phyloP scores from a whole-genome alignment of 441 rosid species.

The Gossypium gossypioides region DNA sequence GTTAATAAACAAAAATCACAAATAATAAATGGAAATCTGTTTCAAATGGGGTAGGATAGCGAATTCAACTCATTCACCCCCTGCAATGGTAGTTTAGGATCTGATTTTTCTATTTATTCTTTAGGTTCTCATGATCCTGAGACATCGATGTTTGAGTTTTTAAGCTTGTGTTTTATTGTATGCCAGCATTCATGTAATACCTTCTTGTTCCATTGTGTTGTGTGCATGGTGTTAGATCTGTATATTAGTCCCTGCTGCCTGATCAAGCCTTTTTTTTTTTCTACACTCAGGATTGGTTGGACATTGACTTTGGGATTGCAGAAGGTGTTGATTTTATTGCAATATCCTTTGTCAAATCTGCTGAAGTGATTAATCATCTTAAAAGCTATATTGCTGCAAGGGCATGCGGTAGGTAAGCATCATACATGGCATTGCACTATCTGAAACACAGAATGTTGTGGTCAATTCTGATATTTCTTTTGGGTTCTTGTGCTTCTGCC shows the following conservation, averaged over 20 bases:
- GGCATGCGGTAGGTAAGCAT: conserved; percentile 53
- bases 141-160: background rate
- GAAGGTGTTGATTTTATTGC: conserved; percentile 96
- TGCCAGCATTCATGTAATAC: background rate
- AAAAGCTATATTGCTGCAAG: conserved; percentile 92
- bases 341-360: conserved; percentile 92
- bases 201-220: background rate
- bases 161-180: background rate
- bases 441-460: background rate
- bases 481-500: background rate
- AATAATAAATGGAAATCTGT: background rate
- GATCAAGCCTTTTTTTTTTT: conserved; percentile 12
- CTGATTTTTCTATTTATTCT: background rate
- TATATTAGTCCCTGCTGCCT: conserved; percentile 1
- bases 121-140: background rate
- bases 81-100: background rate
- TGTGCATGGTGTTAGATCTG: background rate
- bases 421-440: background rate
- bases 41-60: background rate
- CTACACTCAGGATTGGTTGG: conserved; percentile 78
- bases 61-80: background rate
- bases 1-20: background rate
- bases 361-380: conserved; percentile 90
- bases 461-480: background rate
- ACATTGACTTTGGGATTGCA: conserved; percentile 89